Conservation (phyloP, 306 rosid species). For the Cyclanthera cordifolia region DNA sequence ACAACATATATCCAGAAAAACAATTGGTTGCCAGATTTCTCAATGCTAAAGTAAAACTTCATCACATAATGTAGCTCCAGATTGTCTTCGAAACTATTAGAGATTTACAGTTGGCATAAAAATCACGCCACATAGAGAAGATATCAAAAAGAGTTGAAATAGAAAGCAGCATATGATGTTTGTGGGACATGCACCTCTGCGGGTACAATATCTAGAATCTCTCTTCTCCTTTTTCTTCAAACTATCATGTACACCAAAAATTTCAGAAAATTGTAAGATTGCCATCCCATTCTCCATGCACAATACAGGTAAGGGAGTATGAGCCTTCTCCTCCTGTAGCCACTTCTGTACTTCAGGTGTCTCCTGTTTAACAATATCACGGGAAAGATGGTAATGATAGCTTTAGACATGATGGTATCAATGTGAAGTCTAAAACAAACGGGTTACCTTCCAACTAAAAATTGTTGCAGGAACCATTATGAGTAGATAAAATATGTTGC, state of each 20-base stretch:
- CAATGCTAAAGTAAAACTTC: not conserved
- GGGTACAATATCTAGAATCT: slow-evolving; percentile 51
- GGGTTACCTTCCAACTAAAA: not conserved
- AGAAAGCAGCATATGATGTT: slow-evolving; percentile 12
- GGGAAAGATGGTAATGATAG: not conserved
- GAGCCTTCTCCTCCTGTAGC: slow-evolving; percentile 18
- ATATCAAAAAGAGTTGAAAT: slow-evolving; percentile 9
- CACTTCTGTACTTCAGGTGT: slow-evolving; percentile 40
- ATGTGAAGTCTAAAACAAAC: not conserved
- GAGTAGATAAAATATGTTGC: not conserved
- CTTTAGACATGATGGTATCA: not conserved
- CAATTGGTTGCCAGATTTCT: not conserved
- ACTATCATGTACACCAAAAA: slow-evolving; percentile 72
- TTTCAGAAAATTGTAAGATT: slow-evolving; percentile 81
- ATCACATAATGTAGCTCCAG: not conserved
- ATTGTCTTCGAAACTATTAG: not conserved
- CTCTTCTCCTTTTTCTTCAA: slow-evolving; percentile 68
- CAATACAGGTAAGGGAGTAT: slow-evolving; percentile 64
- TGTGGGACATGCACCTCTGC: slow-evolving; percentile 41
- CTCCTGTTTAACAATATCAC: slow-evolving; percentile 33
- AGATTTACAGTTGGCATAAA: not conserved
- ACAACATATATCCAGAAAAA: not conserved
- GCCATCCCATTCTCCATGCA: slow-evolving; percentile 75
- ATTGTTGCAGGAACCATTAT: not conserved
- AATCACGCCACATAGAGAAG: not conserved